Percentiles rank a stretch among this genome's conserved stretches.
Conservation (phyloP, 306 rosid genomes). For the Arachis hypogaea region DNA sequence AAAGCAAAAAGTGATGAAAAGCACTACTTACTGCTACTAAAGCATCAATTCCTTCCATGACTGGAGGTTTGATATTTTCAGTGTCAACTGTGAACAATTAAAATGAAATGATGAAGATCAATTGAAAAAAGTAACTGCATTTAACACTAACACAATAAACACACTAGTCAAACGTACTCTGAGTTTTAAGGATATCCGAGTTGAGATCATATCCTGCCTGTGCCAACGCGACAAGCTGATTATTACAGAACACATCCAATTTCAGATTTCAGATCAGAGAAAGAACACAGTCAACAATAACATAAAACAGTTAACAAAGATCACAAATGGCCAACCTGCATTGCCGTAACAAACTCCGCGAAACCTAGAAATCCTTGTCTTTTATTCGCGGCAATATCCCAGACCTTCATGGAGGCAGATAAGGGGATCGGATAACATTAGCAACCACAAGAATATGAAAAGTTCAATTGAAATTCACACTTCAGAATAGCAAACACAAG, state of each 20-base stretch:
- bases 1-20: constrained; percentile 24
- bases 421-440: not conserved
- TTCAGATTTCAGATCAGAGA: constrained; percentile 18
- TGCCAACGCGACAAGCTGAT: constrained; percentile 76
- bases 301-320: not conserved
- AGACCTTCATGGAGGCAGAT: constrained; percentile 42
- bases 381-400: constrained; percentile 83
- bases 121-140: constrained; percentile 1
- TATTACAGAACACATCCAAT: constrained; percentile 29
- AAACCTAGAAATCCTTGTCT: constrained; percentile 79
- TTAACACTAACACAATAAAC: not conserved
- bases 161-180: constrained; percentile 53
- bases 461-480: not conserved
- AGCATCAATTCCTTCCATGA: constrained; percentile 69
- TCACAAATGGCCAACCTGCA: constrained; percentile 65
- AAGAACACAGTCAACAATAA: not conserved
- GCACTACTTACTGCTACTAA: constrained; percentile 60
- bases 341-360: constrained; percentile 75
- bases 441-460: not conserved
- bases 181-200: constrained; percentile 62
- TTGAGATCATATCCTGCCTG: constrained; percentile 72
- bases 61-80: constrained; percentile 69
- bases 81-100: constrained; percentile 55
- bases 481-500: constrained; percentile 3
- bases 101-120: constrained; percentile 28